phyloP scores from a whole-genome alignment of 139 green algal species.

The Coelastrella sp. region DNA sequence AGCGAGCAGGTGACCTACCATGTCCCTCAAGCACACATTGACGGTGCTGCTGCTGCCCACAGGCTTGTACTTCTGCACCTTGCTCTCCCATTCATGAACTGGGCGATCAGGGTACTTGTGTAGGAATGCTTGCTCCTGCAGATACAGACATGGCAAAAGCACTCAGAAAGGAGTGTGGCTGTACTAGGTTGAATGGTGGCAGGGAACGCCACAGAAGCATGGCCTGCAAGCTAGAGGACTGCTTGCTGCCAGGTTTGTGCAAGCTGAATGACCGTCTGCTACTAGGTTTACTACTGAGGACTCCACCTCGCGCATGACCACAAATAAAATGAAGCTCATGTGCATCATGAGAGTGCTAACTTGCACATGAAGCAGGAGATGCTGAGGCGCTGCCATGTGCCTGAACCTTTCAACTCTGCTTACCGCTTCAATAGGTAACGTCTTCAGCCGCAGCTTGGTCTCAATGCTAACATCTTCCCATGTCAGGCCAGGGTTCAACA shows the following conservation, averaged over 20 bases:
- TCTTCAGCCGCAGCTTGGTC: conserved; percentile 60
- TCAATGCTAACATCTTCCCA: conserved; percentile 64
- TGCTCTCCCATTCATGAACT: conserved; percentile 51
- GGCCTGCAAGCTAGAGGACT: neutral
- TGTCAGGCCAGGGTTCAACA: conserved; percentile 57
- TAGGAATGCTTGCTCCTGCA: conserved; percentile 50
- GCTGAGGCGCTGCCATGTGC: neutral
- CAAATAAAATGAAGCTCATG: neutral
- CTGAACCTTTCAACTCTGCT: neutral
- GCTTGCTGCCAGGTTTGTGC: no score
- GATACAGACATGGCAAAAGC: neutral
- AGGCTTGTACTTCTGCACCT: conserved; percentile 66
- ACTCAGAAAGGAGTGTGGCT: neutral
- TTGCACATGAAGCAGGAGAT: neutral
- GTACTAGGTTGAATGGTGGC: neutral
- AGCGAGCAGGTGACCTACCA: conserved; percentile 47
- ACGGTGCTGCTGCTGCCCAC: conserved; percentile 34
- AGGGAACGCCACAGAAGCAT: neutral
- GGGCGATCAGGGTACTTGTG: conserved; percentile 62
- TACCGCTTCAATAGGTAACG: conserved; percentile 60
- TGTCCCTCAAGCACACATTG: conserved; percentile 55
- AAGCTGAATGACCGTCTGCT: no score
- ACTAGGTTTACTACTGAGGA: no score
- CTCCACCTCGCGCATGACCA: neutral
- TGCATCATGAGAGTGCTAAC: neutral